A percentile compares a stretch with the other conserved stretches of the same genome.
Conservation (phyloP, 495 filamentous ascomycete species). For the Aspergillus sclerotioniger region DNA sequence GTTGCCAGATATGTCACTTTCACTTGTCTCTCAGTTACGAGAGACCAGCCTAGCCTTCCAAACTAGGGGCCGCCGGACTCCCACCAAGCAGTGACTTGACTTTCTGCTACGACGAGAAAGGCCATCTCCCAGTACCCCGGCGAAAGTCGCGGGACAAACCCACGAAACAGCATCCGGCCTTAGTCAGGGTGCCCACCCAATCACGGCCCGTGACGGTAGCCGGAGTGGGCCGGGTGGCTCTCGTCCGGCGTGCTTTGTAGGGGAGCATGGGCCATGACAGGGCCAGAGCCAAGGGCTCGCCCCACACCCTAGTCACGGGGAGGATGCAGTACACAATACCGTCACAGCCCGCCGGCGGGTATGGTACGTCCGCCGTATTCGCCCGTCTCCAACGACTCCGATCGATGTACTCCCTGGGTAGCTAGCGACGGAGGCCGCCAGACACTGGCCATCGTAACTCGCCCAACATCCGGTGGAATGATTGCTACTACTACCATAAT, state of each 20-base stretch:
- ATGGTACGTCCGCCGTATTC: background rate
- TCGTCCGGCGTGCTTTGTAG: slow-evolving; percentile 1
- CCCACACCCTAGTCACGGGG: slow-evolving; percentile 21
- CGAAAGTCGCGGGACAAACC: slow-evolving; percentile 25
- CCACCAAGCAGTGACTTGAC: background rate
- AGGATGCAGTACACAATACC: slow-evolving; percentile 8
- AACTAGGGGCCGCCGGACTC: background rate
- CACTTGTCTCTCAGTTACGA: background rate
- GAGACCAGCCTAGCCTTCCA: background rate
- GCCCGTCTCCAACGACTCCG: background rate
- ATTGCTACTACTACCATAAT: no score
- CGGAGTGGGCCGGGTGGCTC: slow-evolving; percentile 5
- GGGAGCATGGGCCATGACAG: slow-evolving; percentile 26
- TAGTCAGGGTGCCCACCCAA: slow-evolving; percentile 6
- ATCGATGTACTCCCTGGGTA: background rate
- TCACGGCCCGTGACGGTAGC: background rate
- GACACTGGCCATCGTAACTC: no score
- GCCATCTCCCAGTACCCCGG: slow-evolving; percentile 17
- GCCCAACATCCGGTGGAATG: no score
- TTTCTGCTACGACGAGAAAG: background rate
- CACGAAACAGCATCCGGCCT: slow-evolving; percentile 16
- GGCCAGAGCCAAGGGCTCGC: slow-evolving; percentile 18
- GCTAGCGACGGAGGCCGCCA: no score
- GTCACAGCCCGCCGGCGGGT: slow-evolving; percentile 11
- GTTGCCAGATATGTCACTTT: background rate